Base-by-base conservation (phyloP, 495 filamentous ascomycete species). In the Penicillium arizonense region DNA sequence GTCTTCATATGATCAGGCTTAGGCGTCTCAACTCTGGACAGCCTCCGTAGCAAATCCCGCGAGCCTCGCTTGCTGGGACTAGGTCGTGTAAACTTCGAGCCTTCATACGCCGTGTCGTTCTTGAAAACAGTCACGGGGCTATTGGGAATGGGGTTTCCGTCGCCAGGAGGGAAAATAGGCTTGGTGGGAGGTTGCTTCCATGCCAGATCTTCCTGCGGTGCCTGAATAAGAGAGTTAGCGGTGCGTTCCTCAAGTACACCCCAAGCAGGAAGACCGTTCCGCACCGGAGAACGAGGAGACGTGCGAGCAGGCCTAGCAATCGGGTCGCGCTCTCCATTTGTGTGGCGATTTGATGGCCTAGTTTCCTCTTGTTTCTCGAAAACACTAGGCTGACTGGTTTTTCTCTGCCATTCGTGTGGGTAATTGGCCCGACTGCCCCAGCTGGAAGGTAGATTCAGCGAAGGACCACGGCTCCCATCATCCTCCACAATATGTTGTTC, bases 1-100 rank as follows among this genome's bases (percentile, higher is more conserved):
- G 64, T 62, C 20, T 64, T 57, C 10, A 54, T 47, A 14, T 70
- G 66, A 33, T 63, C 54, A 4, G 49, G 9, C 23, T 55, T 67
- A 14, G 65, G 72, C 57, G 79, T 87, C 18, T 84, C 79, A 16
- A 80, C 79, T 59, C 82, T 74, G 3, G 86, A 82, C 6, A 92
- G 73, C 46, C 75, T 80, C 43, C 80, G 80, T 52, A 90, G 74
- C 30, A 90, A 65, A 47, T 87, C 83, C 30, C 80, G 79, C 1
- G 88, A 88, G 57, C 89, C 87, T 44, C 81, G 75, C 48, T 72
- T 73, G 14, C 61, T 53, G 9, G 75, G 63, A 24, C 53, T 70
- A 43, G 66, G 63, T 47, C 61, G 66, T 43, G 28, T 68, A 44
- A 69, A 70, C 26, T 55, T 63, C 5, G 70, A 64, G 18, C 28